phyloP scores from a whole-genome alignment of 73 alveolate genomes.

The Stentor roeselii region DNA sequence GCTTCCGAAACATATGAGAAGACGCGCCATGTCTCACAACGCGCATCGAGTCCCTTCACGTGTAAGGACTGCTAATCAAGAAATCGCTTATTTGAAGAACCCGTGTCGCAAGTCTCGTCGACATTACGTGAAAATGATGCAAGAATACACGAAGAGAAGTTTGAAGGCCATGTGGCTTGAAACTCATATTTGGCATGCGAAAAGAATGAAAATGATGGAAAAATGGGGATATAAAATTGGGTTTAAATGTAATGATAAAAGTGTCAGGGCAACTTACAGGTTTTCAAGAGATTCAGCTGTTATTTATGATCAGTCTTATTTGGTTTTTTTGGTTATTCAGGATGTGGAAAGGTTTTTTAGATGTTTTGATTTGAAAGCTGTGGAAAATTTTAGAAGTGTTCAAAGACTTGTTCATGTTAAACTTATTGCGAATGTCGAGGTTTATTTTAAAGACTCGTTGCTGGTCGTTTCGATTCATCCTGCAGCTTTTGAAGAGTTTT shows the following conservation, averaged over 20 bases:
- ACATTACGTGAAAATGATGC: conserved; percentile 59
- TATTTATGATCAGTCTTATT: conserved; percentile 71
- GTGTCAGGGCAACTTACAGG: conserved; percentile 83
- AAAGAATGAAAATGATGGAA: conserved; percentile 91
- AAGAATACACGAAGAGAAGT: conserved; percentile 69
- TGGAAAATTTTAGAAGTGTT: not conserved
- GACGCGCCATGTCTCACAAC: conserved; percentile 99
- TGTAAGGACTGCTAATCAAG: conserved; percentile 51
- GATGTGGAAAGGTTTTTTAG: no score
- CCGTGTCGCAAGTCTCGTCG: conserved; percentile 85
- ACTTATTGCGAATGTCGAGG: conserved; percentile 21
- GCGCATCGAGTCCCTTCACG: conserved; percentile 89
- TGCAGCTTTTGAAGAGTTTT: conserved; percentile 15
- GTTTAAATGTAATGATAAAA: conserved; percentile 77
- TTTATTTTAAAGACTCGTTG: not conserved
- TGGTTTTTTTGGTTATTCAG: conserved; percentile 30
- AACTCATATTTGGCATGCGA: conserved; percentile 95
- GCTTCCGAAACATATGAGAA: conserved; percentile 91
- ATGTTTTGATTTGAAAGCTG: conserved; percentile 15
- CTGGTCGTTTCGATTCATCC: not conserved
- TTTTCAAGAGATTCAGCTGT: conserved; percentile 66
- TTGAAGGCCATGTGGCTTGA: conserved; percentile 85
- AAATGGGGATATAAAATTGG: conserved; percentile 84
- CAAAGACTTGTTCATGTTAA: conserved; percentile 14
- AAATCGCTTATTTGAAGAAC: conserved; percentile 57